A percentile compares a stretch with the other conserved stretches of the same genome.
Conservation (phyloP, 805 yeast species). For the Myxozyma mucilagina region DNA sequence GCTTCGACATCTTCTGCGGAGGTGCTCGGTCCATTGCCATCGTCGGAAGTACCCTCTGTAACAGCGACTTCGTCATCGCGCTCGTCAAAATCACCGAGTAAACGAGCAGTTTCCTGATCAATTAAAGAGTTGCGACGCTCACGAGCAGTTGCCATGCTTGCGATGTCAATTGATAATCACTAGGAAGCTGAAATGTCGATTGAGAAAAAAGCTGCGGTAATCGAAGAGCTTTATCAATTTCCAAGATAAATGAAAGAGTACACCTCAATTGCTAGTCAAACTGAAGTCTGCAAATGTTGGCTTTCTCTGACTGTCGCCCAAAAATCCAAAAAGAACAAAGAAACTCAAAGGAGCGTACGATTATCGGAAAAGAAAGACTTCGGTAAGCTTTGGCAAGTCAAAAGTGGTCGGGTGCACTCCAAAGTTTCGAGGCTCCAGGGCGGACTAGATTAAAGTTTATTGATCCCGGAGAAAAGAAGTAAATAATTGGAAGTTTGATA, state of each 20-base stretch:
- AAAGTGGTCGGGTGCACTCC: too few relatives aligned
- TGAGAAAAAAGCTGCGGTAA: background rate
- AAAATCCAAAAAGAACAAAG: background rate
- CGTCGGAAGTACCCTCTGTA: constrained; percentile 1
- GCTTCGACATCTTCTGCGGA: constrained; percentile 4
- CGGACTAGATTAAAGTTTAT: too few relatives aligned
- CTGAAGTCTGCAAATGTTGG: background rate
- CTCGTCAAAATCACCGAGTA: constrained; percentile 47
- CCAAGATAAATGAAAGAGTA: background rate
- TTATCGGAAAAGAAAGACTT: background rate
- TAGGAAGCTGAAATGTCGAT: background rate
- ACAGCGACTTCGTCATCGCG: constrained; percentile 25
- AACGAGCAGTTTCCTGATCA: constrained; percentile 47
- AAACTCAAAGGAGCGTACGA: background rate
- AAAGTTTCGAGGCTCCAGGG: too few relatives aligned
- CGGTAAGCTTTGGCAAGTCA: too few relatives aligned
- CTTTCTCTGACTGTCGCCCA: too few relatives aligned
- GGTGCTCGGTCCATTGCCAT: background rate
- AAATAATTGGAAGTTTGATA: background rate
- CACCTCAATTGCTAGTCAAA: too few relatives aligned
- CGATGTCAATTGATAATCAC: background rate
- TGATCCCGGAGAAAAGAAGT: too few relatives aligned
- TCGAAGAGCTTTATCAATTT: background rate
- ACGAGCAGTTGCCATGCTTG: constrained; percentile 22
- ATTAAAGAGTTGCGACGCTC: constrained; percentile 28